Percentiles rank a stretch among this genome's conserved stretches.
These are phyloP conservation scores for Bidens hawaiensis DNA, from an alignment of 140 eudicot genomes.

Conservation along the genomic window DNA sequence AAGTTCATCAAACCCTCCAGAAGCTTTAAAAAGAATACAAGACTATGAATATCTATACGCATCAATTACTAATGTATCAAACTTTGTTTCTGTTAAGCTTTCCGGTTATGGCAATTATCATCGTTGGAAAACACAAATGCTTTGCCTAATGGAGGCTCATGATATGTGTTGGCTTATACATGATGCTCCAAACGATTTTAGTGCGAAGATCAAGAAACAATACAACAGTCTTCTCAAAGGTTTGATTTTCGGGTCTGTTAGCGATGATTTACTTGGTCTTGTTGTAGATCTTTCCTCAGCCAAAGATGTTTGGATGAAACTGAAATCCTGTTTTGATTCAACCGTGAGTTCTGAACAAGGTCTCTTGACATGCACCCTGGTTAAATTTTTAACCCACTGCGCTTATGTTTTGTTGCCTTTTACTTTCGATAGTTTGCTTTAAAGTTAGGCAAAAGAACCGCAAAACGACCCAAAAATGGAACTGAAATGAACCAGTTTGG, in stretches of 20 bases:
- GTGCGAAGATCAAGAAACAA: background rate
- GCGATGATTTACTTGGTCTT: background rate
- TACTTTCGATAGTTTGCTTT: no score
- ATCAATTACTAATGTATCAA: conserved; percentile 12
- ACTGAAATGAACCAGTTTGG: no score
- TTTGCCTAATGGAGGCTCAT: conserved; percentile 18
- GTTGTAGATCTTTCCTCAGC: background rate
- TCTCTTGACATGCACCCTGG: background rate
- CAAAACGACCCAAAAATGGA: no score
- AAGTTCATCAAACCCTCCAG: background rate
- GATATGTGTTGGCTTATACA: background rate
- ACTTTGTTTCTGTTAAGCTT: conserved; percentile 16
- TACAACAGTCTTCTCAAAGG: conserved; percentile 22
- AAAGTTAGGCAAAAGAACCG: no score
- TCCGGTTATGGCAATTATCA: background rate
- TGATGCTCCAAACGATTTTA: background rate
- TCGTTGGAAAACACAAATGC: conserved; percentile 16
- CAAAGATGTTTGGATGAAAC: conserved; percentile 5
- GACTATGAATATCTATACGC: background rate
- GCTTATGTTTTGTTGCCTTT: no score
- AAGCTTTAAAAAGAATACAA: background rate
- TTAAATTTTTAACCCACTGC: no score
- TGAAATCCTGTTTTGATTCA: background rate
- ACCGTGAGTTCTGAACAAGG: conserved; percentile 10
- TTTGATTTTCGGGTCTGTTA: conserved; percentile 21